Evolutionary conservation across 2,329 filamentous ascomycete species (phyloP), one percentile per base, ranked within the genome.

Genomic region (Allantophomopsis cytisporea): DNA sequence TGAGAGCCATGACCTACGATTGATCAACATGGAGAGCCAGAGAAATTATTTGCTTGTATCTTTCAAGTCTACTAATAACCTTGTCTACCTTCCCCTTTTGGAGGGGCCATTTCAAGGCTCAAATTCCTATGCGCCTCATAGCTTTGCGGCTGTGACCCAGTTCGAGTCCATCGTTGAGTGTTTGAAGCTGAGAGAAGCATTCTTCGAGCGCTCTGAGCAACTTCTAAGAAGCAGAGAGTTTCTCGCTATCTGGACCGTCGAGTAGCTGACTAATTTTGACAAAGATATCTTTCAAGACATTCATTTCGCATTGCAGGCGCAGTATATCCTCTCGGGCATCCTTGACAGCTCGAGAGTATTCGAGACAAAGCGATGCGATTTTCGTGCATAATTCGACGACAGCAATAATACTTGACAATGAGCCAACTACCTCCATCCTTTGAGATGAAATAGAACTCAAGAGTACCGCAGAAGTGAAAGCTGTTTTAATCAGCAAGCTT

Each of bases 71-170:
- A 32, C 47, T 36, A 16, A 57, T 43, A n/a, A 48, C 58, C 1
- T 21, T 20, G 35, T 45, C 51, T 34, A 61, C 50, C 36, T 62
- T 50, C 33, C 57, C 54, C 33, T 52, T 60, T 20, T 52, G 47
- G 34, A 63, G 56, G 3, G 59, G 60, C 60, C 59, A 64, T 47
- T 56, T 63, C 12, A 63, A 47, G 35, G 57, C 52, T 41, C 55
- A 53, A 10, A 58, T 18, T 21, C 58, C 52, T 36, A 55, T 37
- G n/a, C 46, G 46, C 20, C 46, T 52, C 53, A 60, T 60, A 1
- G 42, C 35, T 39, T 55, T 58, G 7, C 51, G 44, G 5, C 14
- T 36, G 15, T 38, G 49, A 7, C 42, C 32, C 34, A 49, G 52
- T 14, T 45, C 37, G 2, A 60, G 46, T 38, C 49, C 49, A 14